phyloP scores from a whole-genome alignment of 176 grass and related monocot genomes.

The Oryza glumipatula region DNA sequence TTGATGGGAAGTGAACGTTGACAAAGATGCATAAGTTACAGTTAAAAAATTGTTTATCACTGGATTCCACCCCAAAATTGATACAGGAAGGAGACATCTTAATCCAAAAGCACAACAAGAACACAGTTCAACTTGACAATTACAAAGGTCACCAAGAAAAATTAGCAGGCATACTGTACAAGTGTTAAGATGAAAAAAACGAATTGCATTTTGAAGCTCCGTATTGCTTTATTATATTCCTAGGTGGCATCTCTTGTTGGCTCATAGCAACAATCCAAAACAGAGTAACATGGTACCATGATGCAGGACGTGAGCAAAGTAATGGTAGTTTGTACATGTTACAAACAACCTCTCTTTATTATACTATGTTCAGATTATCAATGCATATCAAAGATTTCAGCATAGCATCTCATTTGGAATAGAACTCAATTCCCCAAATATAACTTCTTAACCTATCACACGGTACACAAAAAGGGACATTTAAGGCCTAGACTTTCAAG shows the following conservation, averaged over 20 bases:
- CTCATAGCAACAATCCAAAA: background rate
- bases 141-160: conserved; percentile 2
- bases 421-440: background rate
- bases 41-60: background rate
- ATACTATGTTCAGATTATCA: background rate
- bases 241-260: background rate
- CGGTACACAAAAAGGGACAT: too few relatives aligned
- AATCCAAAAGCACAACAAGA: background rate
- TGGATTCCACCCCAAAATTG: background rate
- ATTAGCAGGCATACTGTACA: background rate
- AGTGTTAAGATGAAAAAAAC: background rate
- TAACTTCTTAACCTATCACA: background rate
- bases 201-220: background rate
- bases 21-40: background rate
- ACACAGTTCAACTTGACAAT: background rate
- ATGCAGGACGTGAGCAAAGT: background rate
- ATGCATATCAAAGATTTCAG: background rate
- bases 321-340: background rate
- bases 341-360: background rate
- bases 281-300: background rate
- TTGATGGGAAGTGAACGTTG: background rate
- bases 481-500: too few relatives aligned
- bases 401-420: background rate
- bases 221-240: background rate
- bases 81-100: background rate